phyloP scores from a whole-genome alignment of 495 filamentous ascomycete genomes.

The Penicillium desertorum region DNA sequence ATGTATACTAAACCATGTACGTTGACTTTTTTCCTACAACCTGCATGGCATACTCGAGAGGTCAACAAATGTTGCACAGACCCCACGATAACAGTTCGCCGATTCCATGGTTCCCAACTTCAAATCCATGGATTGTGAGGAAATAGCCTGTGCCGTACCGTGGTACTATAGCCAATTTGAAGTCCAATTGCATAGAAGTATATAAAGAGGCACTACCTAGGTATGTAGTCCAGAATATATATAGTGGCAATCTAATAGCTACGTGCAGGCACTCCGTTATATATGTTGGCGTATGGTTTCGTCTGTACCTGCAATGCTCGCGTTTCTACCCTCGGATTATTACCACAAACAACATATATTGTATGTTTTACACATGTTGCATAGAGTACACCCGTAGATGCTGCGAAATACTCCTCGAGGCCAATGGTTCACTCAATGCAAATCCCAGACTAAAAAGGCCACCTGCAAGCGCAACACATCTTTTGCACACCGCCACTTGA shows the following conservation, averaged over 20 bases:
- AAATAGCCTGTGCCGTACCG: neutral
- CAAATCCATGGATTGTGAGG: neutral
- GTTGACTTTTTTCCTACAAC: neutral
- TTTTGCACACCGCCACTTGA: constrained; percentile 34
- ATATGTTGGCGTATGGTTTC: neutral
- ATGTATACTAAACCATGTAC: neutral
- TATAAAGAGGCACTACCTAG: neutral
- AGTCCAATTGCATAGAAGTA: neutral
- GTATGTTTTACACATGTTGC: neutral
- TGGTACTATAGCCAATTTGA: neutral
- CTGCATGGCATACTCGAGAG: neutral
- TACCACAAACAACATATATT: neutral
- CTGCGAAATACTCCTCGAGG: neutral
- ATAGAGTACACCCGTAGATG: neutral
- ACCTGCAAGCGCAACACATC: constrained; percentile 14
- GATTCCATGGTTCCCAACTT: neutral
- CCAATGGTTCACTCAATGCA: neutral
- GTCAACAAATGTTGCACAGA: neutral
- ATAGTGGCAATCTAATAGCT: neutral
- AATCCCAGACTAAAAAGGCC: neutral
- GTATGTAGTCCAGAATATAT: neutral
- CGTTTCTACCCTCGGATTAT: neutral
- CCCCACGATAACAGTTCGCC: neutral
- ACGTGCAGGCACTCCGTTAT: neutral
- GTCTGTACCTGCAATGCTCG: neutral